phyloP scores from a whole-genome alignment of 2,329 filamentous ascomycete species.

The Alternaria brassicae region DNA sequence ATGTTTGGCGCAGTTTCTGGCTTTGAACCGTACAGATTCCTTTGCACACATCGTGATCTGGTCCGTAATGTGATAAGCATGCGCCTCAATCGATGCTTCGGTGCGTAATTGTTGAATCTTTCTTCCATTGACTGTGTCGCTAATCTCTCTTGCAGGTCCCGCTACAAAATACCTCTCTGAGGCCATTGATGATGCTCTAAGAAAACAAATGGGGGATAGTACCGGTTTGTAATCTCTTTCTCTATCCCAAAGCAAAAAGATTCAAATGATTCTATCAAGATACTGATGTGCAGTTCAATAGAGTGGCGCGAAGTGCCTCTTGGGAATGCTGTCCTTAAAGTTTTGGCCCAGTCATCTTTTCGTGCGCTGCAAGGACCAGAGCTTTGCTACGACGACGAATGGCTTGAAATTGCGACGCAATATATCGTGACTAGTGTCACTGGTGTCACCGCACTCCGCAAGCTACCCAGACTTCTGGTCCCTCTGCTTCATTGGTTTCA shows the following conservation, averaged over 20 bases:
- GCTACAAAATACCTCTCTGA: slow-evolving; percentile 6
- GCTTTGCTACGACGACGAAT: slow-evolving; percentile 6
- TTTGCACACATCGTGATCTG: slow-evolving; percentile 3
- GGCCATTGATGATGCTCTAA: slow-evolving; percentile 5
- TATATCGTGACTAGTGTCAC: slow-evolving; percentile 6
- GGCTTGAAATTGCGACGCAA: slow-evolving; percentile 4
- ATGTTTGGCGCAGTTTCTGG: slow-evolving; percentile 6
- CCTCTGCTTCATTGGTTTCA: slow-evolving; percentile 5
- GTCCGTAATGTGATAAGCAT: slow-evolving; percentile 4
- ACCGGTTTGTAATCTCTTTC: neutral
- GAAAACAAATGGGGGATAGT: slow-evolving; percentile 2
- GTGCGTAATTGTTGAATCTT: slow-evolving; percentile 1
- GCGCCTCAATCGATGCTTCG: slow-evolving; percentile 4
- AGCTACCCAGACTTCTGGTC: slow-evolving; percentile 2
- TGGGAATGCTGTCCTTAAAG: slow-evolving; percentile 1
- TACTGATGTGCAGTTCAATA: neutral
- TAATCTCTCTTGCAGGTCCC: neutral
- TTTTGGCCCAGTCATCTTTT: slow-evolving; percentile 5
- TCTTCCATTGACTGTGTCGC: slow-evolving; percentile 1
- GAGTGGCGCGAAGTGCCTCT: slow-evolving; percentile 4
- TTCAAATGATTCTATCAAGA: neutral
- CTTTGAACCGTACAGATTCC: slow-evolving; percentile 7
- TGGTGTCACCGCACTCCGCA: slow-evolving; percentile 4
- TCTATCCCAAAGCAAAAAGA: neutral
- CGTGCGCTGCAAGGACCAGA: slow-evolving; percentile 5